These are phyloP conservation scores for Marasmius oreades DNA, from an alignment of 1,284 basidiomycete genomes.

Conservation along the genomic window DNA sequence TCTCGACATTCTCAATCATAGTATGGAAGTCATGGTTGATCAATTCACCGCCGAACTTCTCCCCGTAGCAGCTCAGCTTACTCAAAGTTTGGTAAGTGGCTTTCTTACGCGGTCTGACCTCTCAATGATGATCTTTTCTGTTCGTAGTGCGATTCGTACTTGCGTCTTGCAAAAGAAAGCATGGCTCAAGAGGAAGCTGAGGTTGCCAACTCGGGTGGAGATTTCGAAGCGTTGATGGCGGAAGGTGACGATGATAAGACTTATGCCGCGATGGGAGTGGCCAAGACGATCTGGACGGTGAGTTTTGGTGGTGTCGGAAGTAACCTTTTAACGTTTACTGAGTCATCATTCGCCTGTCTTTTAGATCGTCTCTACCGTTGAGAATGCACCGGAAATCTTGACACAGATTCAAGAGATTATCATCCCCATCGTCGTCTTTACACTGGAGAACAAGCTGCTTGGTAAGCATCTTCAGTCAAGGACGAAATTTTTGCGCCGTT, in stretches of 20 bases:
- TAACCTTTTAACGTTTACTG: too few species aligned
- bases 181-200: slow-evolving; percentile 51
- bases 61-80: slow-evolving; percentile 83
- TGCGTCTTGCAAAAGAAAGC: slow-evolving; percentile 71
- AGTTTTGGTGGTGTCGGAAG: too few species aligned
- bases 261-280: slow-evolving; percentile 80
- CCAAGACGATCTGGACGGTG: slow-evolving; percentile 77
- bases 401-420: slow-evolving; percentile 80
- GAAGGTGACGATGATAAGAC: slow-evolving; percentile 78
- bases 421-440: slow-evolving; percentile 75
- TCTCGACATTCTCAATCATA: slow-evolving; percentile 78
- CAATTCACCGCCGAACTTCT: slow-evolving; percentile 82
- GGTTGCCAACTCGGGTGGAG: slow-evolving; percentile 32
- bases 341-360: not conserved
- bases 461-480: slow-evolving; percentile 37
- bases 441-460: slow-evolving; percentile 70
- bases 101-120: slow-evolving; percentile 6
- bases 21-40: slow-evolving; percentile 85
- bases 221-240: slow-evolving; percentile 49
- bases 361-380: slow-evolving; percentile 70
- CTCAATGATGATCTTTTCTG: not conserved
- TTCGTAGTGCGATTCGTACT: slow-evolving; percentile 74
- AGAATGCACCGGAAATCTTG: slow-evolving; percentile 73
- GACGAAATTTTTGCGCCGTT: slow-evolving; percentile 4
- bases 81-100: slow-evolving; percentile 66